Evolutionary conservation across 2,329 filamentous ascomycete species (phyloP).

Genomic region (Trematosphaeria pertusa): DNA sequence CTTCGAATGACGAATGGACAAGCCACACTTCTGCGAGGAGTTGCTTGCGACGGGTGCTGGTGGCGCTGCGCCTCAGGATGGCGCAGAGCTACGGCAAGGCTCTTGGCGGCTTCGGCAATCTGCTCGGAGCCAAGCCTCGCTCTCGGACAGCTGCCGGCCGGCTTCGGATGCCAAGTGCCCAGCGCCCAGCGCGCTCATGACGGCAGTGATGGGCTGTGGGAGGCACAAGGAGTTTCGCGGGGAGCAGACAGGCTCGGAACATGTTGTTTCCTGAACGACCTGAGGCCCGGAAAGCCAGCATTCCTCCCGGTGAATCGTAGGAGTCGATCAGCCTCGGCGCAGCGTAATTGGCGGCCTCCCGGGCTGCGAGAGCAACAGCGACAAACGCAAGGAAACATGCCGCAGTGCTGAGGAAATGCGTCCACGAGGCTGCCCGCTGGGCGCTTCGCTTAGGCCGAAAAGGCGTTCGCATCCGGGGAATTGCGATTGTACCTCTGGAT

Average conservation of each 20-base stretch:
- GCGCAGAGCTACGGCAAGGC: conserved; percentile 5
- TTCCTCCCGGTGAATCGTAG: neutral
- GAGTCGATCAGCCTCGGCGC: neutral
- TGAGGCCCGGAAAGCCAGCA: conserved; percentile 12
- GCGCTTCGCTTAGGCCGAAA: conserved; percentile 1
- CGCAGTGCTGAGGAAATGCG: neutral
- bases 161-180: conserved; percentile 9
- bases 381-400: neutral
- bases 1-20: conserved; percentile 12
- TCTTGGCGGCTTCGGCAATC: too few relatives aligned
- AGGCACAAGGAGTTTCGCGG: conserved; percentile 25
- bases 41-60: too few relatives aligned
- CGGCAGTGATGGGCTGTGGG: neutral
- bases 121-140: neutral
- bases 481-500: conserved; percentile 20
- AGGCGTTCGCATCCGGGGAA: too few relatives aligned
- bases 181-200: neutral
- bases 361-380: neutral
- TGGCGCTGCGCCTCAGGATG: conserved; percentile 24
- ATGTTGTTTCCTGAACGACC: conserved; percentile 24
- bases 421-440: conserved; percentile 8
- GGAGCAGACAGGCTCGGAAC: conserved; percentile 21
- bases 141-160: conserved; percentile 14
- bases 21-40: conserved; percentile 22
- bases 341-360: neutral